A percentile compares a stretch with the other conserved stretches of the same genome.
Evolutionary conservation across 2,329 filamentous ascomycete species (phyloP).

Genomic region (Neodidymelliopsis sp.): DNA sequence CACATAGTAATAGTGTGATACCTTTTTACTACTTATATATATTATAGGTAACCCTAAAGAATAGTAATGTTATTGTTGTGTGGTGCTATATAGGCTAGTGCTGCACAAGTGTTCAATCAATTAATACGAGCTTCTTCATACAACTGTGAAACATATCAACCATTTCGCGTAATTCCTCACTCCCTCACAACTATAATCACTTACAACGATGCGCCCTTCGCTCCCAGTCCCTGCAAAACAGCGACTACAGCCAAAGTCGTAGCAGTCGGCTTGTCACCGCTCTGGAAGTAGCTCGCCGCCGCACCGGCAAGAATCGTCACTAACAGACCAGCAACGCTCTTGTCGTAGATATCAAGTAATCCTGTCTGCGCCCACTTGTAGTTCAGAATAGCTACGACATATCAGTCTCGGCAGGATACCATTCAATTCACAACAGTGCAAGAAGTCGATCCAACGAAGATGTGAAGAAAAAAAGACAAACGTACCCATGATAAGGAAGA

Average conservation of each 20-base stretch:
- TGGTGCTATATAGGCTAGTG: too few species aligned
- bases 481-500: conserved; percentile 46
- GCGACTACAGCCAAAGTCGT: conserved; percentile 30
- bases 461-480: neutral
- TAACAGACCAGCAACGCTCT: conserved; percentile 40
- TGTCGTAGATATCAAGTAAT: conserved; percentile 43
- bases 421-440: too few species aligned
- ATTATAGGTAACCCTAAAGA: too few species aligned
- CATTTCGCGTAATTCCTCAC: too few species aligned
- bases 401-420: neutral
- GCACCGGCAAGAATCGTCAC: conserved; percentile 35
- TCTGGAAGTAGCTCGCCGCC: conserved; percentile 31
- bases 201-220: conserved; percentile 12
- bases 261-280: conserved; percentile 37
- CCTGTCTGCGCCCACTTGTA: conserved; percentile 46
- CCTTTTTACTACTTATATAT: too few species aligned
- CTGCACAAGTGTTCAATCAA: too few species aligned
- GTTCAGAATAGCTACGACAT: conserved; percentile 40
- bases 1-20: too few species aligned
- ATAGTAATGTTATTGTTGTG: too few species aligned
- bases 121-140: too few species aligned
- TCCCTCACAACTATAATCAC: too few species aligned
- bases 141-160: too few species aligned
- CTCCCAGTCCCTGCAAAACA: conserved; percentile 37
- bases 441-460: too few species aligned